Percentiles rank a stretch among this genome's conserved stretches.
phyloP scores from a whole-genome alignment of 2,329 filamentous ascomycete genomes.

The Setomelanomma holmii region DNA sequence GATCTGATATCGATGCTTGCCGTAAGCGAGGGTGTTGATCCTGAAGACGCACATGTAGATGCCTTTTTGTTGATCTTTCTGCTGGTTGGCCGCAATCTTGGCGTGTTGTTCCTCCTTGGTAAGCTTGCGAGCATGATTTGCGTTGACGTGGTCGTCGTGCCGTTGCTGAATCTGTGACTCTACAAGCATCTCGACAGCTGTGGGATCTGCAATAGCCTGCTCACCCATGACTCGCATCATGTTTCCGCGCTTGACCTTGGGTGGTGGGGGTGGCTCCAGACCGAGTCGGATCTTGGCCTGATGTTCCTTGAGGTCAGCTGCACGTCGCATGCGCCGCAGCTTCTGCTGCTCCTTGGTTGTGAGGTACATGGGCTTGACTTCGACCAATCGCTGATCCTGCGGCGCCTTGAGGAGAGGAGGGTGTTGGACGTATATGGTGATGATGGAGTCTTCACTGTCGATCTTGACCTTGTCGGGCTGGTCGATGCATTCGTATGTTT shows the following conservation, averaged over 20 bases:
- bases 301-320: constrained; percentile 92
- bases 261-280: constrained; percentile 85
- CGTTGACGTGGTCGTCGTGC: constrained; percentile 74
- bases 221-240: constrained; percentile 97
- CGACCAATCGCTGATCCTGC: constrained; percentile 81
- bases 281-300: constrained; percentile 95
- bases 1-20: constrained; percentile 92
- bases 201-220: constrained; percentile 92
- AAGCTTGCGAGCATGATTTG: constrained; percentile 85
- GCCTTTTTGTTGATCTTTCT: constrained; percentile 85
- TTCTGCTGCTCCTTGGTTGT: constrained; percentile 92
- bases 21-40: constrained; percentile 87
- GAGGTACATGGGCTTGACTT: constrained; percentile 88
- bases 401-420: constrained; percentile 90
- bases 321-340: constrained; percentile 84
- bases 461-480: constrained; percentile 73
- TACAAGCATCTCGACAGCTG: constrained; percentile 92
- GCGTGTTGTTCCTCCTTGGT: constrained; percentile 86
- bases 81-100: constrained; percentile 83
- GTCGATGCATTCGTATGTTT: constrained; percentile 75
- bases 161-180: constrained; percentile 92
- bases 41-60: constrained; percentile 88
- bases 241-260: constrained; percentile 97
- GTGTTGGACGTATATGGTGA: constrained; percentile 91
- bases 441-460: constrained; percentile 78